Evolutionary conservation across 495 filamentous ascomycete species (phyloP), one percentile per base, ranked within the genome.

Genomic region (Trichoderma reesei): DNA sequence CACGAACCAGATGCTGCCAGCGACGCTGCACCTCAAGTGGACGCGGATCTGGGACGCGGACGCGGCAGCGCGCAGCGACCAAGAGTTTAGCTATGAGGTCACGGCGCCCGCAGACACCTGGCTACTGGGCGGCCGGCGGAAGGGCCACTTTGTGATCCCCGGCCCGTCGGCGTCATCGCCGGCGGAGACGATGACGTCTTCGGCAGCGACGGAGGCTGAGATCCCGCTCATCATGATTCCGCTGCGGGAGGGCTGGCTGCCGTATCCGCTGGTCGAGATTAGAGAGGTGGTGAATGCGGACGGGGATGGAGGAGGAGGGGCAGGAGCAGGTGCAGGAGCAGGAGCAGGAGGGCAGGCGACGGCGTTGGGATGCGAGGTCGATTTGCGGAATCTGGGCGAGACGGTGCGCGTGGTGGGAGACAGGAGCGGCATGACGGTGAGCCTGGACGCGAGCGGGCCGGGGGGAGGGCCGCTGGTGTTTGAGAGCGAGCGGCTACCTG

Each of bases 51-150:
- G 94, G 92, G 88, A 88, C 70, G 82, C 76, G 6, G 60, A 61
- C 9, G 39, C 64, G 41, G 71, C 74, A 11, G 65, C 76, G 60
- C 71, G 75, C 10, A 75, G 73, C 9, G 78, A 86, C 41, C 75
- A 94, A 1, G 86, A 91, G 68, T 96, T 96, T 72, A 83, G 86
- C 65, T 96, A 91, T 73, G 91, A 96, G 69, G 72, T 98, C 11
- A 84, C 88, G 44, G 87, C 89, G 11, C 83, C 87, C 41, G 73
- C 84, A 0, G 91, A 95, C 13, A 78, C 79, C 1, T 98, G 92
- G 93, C 81, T 96, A 1, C 75, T 98, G 5, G 92, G 91, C 37
- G 94, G 95, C 0, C 82, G 86, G 41, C 81, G 89, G 31, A 87
- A 88, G 65, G 88, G 85, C 1, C 89, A 90, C 67, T 96, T 96